These are phyloP conservation scores for Trypanosomatidae sp. DNA, from an alignment of 208 protist species.

Conservation along the genomic window DNA sequence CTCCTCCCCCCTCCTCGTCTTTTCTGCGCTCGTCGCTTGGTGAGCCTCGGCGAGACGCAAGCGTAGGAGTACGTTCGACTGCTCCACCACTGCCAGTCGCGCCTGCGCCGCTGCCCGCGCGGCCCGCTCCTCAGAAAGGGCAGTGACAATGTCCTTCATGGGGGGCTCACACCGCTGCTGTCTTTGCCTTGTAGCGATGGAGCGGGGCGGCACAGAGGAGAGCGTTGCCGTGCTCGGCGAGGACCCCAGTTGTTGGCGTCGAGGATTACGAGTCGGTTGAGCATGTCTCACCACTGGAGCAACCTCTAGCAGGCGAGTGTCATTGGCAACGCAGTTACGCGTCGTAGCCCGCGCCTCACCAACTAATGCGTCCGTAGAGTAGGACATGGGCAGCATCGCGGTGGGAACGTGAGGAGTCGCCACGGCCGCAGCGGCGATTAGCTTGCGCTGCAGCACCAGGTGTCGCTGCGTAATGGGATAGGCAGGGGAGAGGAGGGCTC, in stretches of 20 bases:
- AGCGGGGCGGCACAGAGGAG: not conserved
- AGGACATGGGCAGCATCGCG: not conserved
- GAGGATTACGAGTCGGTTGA: not conserved
- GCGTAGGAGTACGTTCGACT: slow-evolving; percentile 20
- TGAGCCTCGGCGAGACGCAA: slow-evolving; percentile 4
- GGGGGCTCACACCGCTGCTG: not conserved
- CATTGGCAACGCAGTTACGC: not conserved
- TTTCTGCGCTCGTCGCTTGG: not conserved
- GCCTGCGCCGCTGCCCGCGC: slow-evolving; percentile 2
- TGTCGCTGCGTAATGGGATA: slow-evolving; percentile 10
- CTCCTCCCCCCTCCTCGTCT: not conserved
- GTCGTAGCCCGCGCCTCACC: not conserved
- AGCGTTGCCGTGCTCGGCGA: not conserved
- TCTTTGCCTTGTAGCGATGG: not conserved
- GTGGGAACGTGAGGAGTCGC: not conserved
- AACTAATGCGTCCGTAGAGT: not conserved
- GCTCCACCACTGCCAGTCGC: slow-evolving; percentile 8
- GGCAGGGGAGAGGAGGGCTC: slow-evolving; percentile 11
- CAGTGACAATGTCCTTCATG: not conserved
- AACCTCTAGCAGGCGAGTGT: not conserved
- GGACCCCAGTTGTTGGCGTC: not conserved
- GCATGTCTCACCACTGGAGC: not conserved
- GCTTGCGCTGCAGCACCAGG: slow-evolving; percentile 15
- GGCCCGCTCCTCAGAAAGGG: not conserved
- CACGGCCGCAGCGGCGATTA: slow-evolving; percentile 9